Percentiles rank a stretch among this genome's conserved stretches.
Conservation (phyloP, 306 rosid species). For the Castanopsis chinensis region DNA sequence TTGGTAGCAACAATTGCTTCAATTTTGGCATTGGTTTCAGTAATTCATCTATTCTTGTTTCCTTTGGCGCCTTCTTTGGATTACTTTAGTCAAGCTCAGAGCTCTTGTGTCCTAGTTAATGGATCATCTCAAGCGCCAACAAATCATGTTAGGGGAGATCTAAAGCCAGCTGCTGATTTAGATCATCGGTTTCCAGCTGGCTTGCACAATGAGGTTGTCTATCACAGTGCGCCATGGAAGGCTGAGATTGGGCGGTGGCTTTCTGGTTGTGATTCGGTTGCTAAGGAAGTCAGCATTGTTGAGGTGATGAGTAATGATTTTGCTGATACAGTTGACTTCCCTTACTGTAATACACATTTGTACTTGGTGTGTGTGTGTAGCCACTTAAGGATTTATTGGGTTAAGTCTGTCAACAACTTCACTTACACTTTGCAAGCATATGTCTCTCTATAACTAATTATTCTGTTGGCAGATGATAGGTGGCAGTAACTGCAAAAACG, state of each 20-base stretch:
- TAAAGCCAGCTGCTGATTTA: slow-evolving; percentile 34
- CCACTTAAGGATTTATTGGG: slow-evolving; percentile 1
- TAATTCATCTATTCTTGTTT: slow-evolving; percentile 74
- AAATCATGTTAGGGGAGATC: slow-evolving; percentile 28
- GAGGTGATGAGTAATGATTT: slow-evolving; percentile 57
- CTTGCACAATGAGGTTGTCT: slow-evolving; percentile 60
- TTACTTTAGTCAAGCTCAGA: slow-evolving; percentile 57
- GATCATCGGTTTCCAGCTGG: slow-evolving; percentile 60
- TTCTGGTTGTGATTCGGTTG: slow-evolving; percentile 65
- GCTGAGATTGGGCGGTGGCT: slow-evolving; percentile 87
- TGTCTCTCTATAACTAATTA: not conserved
- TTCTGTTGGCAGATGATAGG: slow-evolving; percentile 63
- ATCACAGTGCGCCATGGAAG: slow-evolving; percentile 90
- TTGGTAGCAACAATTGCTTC: slow-evolving; percentile 60
- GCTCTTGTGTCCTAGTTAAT: slow-evolving; percentile 46
- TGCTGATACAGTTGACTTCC: not conserved
- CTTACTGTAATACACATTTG: not conserved
- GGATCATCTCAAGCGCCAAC: slow-evolving; percentile 34
- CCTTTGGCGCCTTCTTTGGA: slow-evolving; percentile 70
- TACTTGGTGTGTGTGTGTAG: not conserved
- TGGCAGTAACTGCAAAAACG: slow-evolving; percentile 67
- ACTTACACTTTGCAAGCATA: slow-evolving; percentile 3
- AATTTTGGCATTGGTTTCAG: slow-evolving; percentile 56
- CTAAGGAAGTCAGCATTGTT: slow-evolving; percentile 57
- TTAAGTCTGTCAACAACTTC: slow-evolving; percentile 17